Evolutionary conservation across 345 rosid species (phyloP).

Genomic region (Turritis glabra): DNA sequence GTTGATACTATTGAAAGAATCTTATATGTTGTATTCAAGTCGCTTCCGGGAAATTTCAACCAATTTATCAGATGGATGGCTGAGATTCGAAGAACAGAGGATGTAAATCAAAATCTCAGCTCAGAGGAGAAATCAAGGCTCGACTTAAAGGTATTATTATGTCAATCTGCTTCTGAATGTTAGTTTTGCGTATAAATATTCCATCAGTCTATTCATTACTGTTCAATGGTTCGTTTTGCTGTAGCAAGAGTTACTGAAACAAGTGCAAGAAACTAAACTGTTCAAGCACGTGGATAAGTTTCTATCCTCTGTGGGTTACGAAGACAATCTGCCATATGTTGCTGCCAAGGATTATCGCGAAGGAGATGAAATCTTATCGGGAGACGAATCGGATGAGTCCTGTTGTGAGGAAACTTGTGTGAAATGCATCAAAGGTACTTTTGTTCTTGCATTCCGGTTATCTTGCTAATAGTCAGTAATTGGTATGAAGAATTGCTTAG

Average conservation of each 20-base stretch:
- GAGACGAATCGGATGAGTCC: conserved; percentile 45
- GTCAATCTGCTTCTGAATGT: not conserved
- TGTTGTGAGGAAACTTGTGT: conserved; percentile 67
- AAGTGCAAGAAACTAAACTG: conserved; percentile 47
- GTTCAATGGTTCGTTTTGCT: not conserved
- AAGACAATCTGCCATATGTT: conserved; percentile 48
- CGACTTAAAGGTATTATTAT: conserved; percentile 55
- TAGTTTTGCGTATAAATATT: not conserved
- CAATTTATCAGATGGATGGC: conserved; percentile 89
- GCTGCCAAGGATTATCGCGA: conserved; percentile 57
- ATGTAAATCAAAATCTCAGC: conserved; percentile 58
- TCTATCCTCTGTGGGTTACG: conserved; percentile 50
- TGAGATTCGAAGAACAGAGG: conserved; percentile 74
- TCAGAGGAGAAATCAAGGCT: conserved; percentile 75
- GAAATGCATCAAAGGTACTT: conserved; percentile 52
- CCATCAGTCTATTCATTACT: not conserved
- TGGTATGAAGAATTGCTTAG: no score
- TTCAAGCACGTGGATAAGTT: conserved; percentile 49
- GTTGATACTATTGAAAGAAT: conserved; percentile 53
- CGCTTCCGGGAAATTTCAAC: conserved; percentile 65
- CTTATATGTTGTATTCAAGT: conserved; percentile 53
- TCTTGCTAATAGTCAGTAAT: no score
- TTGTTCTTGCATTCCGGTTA: not conserved
- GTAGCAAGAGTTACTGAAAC: conserved; percentile 53
- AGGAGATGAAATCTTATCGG: conserved; percentile 59